Percentiles rank a stretch among this genome's conserved stretches.
Conservation (phyloP, 768 basidiomycete genomes). For the Xerocomellus amylosporus region DNA sequence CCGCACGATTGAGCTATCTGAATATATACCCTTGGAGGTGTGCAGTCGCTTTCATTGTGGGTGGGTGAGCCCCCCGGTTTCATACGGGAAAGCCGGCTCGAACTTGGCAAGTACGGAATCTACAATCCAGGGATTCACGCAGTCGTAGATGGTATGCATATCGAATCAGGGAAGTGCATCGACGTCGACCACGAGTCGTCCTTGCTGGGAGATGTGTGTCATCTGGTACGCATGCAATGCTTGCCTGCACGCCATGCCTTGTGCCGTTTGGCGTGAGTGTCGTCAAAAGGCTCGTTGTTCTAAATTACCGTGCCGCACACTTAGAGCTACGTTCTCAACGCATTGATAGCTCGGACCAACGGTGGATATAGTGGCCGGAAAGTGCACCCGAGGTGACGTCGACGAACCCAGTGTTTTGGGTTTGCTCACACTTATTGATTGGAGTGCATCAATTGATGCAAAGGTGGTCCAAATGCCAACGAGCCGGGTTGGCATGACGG, state of each 20-base stretch:
- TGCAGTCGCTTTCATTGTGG: background rate
- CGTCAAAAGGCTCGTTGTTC: slow-evolving; percentile 7
- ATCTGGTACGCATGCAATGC: background rate
- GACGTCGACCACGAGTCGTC: background rate
- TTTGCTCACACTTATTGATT: background rate
- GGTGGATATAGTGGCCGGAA: slow-evolving; percentile 24
- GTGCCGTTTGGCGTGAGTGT: background rate
- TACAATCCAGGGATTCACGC: background rate
- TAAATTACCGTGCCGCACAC: slow-evolving; percentile 20
- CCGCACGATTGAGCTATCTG: background rate
- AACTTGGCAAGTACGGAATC: background rate
- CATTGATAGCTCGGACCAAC: slow-evolving; percentile 8
- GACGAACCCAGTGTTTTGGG: background rate
- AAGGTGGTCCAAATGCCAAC: background rate
- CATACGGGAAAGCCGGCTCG: background rate
- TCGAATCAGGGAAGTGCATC: background rate
- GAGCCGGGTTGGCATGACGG: slow-evolving; percentile 1
- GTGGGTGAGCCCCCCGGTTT: too few relatives aligned
- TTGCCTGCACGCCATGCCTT: background rate
- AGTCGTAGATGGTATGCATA: background rate
- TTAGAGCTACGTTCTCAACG: background rate
- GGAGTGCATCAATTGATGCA: background rate
- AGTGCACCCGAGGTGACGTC: slow-evolving; percentile 7
- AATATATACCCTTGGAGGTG: background rate
- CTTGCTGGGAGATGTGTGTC: slow-evolving; percentile 3